Percentiles rank a stretch among this genome's conserved stretches.
Conservation (phyloP, 805 yeast species). For the Hanseniaspora meyeri region DNA sequence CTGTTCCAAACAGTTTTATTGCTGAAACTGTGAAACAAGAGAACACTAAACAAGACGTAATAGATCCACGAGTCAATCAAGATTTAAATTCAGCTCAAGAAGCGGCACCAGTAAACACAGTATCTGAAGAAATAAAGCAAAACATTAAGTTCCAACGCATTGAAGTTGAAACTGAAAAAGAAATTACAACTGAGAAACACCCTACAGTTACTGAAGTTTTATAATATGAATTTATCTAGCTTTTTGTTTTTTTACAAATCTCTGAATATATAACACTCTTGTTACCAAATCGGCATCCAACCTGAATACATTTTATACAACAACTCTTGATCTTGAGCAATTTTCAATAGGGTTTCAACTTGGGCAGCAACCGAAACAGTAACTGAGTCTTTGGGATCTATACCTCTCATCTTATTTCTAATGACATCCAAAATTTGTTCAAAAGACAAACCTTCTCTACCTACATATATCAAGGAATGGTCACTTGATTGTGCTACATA, state of each 20-base stretch:
- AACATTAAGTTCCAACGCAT: background rate
- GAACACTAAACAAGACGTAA: background rate
- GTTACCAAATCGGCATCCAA: constrained; percentile 69
- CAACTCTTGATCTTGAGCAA: constrained; percentile 60
- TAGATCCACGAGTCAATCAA: background rate
- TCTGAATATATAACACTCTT: background rate
- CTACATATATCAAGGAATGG: constrained; percentile 13
- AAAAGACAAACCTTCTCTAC: constrained; percentile 36
- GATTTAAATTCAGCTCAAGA: background rate
- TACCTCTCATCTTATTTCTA: constrained; percentile 71
- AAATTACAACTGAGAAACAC: background rate
- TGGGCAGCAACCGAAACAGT: constrained; percentile 87
- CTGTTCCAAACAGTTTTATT: constrained; percentile 13
- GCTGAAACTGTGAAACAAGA: constrained; percentile 1
- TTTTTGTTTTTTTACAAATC: background rate
- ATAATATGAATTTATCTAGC: background rate
- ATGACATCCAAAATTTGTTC: constrained; percentile 60
- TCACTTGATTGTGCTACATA: constrained; percentile 46
- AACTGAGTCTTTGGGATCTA: constrained; percentile 66
- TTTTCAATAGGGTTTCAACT: constrained; percentile 76
- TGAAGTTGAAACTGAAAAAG: background rate
- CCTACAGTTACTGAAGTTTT: background rate
- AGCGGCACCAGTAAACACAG: too few species aligned
- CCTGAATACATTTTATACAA: constrained; percentile 85
- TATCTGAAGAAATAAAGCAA: constrained; percentile 8